Evolutionary conservation across 2,329 filamentous ascomycete genomes (phyloP), one percentile per base, ranked within the genome.

Genomic region (Pseudocercospora cruenta): DNA sequence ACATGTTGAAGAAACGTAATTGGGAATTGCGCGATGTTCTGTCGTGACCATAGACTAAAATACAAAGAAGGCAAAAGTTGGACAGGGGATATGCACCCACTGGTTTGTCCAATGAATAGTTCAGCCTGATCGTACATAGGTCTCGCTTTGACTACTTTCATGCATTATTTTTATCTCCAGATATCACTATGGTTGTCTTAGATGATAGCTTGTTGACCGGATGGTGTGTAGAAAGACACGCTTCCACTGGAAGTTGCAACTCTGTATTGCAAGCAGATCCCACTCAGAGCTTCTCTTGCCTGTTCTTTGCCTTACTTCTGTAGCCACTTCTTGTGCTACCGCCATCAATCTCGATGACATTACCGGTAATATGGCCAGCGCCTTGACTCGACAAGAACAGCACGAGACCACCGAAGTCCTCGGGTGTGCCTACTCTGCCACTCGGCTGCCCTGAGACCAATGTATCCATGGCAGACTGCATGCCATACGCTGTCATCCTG

Each of bases 401-500:
- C 45, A 83, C 76, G 69, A 82, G 54, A 0, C 82, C 82, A 2
- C 78, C 82, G 70, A 84, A 83, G 67, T 84, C 82, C 63, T 78
- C 78, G 1, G 82, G 82, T 70, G 80, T 82, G 3, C 82, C 82
- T 33, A 84, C 78, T 16, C 82, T 72, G 0, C 82, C 82, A 10
- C 78, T 82, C 1, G 82, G 82, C 73, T 84, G 82, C 6, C 78
- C 76, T 0, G 77, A 69, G 51, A 82, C 79, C 21, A 87, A 78
- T 1, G 78, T 78, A 47, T 86, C 83, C 59, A 80, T 79, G 62
- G 81, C 85, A 62, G 82, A 80, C 33, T 83, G 75, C 54, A 87
- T 76, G 1, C 75, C 75, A 24, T 69, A 77, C 14, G 84, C 82
- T 10, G 85, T 88, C 83, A 87, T 86, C 73, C 86, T 82, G 45